Evolutionary conservation across 257 asterid species (phyloP).

Genomic region (Agastache rugosa): DNA sequence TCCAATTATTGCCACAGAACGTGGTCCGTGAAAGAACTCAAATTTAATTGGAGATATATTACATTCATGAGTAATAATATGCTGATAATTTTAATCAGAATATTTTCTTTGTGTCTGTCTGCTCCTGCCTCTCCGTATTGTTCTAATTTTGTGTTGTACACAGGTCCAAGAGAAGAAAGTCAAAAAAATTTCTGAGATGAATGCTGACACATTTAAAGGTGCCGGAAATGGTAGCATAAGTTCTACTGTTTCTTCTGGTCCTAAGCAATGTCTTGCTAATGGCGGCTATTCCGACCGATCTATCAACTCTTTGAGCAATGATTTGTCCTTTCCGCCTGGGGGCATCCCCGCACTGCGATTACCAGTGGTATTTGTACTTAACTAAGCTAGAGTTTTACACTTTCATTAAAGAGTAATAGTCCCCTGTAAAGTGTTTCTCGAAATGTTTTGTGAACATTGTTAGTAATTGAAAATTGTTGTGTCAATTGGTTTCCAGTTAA

Average conservation of each 20-base stretch:
- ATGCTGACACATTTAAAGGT: conserved; percentile 66
- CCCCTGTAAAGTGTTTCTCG: neutral
- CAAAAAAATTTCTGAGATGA: conserved; percentile 89
- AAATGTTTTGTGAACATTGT: neutral
- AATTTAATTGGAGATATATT: conserved; percentile 6
- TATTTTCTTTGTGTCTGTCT: conserved; percentile 1
- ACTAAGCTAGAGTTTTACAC: conserved; percentile 41
- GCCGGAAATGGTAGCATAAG: conserved; percentile 67
- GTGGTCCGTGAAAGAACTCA: conserved; percentile 18
- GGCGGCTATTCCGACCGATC: conserved; percentile 66
- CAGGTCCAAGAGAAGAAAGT: conserved; percentile 99
- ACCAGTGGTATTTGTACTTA: conserved; percentile 93
- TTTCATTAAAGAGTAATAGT: conserved; percentile 20
- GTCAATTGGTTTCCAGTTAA: conserved; percentile 19
- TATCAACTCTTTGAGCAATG: conserved; percentile 61
- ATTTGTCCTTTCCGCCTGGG: conserved; percentile 66
- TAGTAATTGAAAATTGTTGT: conserved; percentile 20
- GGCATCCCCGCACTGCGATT: conserved; percentile 79
- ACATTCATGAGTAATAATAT: conserved; percentile 2
- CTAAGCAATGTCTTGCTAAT: conserved; percentile 66
- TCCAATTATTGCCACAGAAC: conserved; percentile 10
- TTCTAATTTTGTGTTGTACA: conserved; percentile 39
- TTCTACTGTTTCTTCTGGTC: conserved; percentile 67
- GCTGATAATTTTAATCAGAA: neutral
- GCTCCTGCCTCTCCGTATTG: neutral